These are phyloP conservation scores for Tylopilus subfusipes DNA, from an alignment of 768 basidiomycete genomes.

Conservation along the genomic window DNA sequence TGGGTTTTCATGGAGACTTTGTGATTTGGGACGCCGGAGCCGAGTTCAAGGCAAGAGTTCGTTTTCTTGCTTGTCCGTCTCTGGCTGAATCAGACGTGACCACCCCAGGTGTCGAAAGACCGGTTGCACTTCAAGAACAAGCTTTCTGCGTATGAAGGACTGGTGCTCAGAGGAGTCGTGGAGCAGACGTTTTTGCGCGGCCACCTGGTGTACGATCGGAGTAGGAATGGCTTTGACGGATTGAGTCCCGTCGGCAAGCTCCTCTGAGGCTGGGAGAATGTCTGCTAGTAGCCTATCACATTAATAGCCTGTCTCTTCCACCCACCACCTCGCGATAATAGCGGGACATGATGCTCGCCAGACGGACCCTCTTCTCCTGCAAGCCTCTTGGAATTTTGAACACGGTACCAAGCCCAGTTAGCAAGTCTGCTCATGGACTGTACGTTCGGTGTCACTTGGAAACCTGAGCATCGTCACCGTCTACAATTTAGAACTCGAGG, in stretches of 20 bases:
- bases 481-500: conserved; percentile 2
- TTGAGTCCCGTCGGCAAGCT: conserved; percentile 36
- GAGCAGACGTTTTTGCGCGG: conserved; percentile 81
- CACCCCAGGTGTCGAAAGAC: conserved; percentile 64
- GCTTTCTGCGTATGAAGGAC: conserved; percentile 83
- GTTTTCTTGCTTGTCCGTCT: background rate
- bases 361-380: conserved; percentile 7
- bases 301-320: background rate
- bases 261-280: background rate
- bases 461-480: background rate
- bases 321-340: background rate
- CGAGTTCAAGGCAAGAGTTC: conserved; percentile 37
- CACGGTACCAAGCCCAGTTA: background rate
- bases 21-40: conserved; percentile 74
- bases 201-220: conserved; percentile 53
- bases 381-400: background rate
- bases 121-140: conserved; percentile 89
- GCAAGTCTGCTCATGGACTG: conserved; percentile 1
- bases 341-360: conserved; percentile 14
- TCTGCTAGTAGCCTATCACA: background rate
- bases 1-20: conserved; percentile 84
- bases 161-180: conserved; percentile 66
- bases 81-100: conserved; percentile 11
- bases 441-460: conserved; percentile 10
- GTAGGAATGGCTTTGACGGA: conserved; percentile 34